A percentile compares a stretch with the other conserved stretches of the same genome.
These are phyloP conservation scores for Paspalum notatum DNA, from an alignment of 176 grass and related monocot species.

Conservation along the genomic window DNA sequence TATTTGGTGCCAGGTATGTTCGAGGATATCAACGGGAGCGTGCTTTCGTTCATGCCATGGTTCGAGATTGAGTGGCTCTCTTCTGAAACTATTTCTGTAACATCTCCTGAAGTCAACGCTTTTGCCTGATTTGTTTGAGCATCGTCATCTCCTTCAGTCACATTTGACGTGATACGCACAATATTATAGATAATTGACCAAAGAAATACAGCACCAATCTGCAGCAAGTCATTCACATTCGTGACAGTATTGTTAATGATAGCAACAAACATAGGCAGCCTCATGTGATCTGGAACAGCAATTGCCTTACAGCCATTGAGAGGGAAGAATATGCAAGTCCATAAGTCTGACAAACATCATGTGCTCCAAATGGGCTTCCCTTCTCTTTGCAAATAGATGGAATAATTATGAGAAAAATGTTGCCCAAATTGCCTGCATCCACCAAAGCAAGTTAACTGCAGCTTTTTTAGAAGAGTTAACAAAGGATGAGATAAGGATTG, in stretches of 20 bases:
- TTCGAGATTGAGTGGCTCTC: conserved; percentile 6
- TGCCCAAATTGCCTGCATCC: conserved; percentile 75
- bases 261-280: conserved; percentile 26
- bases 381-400: conserved; percentile 93
- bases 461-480: neutral
- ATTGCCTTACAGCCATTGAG: conserved; percentile 71
- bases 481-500: neutral
- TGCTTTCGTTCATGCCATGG: neutral
- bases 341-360: conserved; percentile 61
- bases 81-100: conserved; percentile 21
- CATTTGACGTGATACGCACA: conserved; percentile 52
- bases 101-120: conserved; percentile 16
- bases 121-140: conserved; percentile 17
- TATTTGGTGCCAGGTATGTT: conserved; percentile 12
- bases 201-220: conserved; percentile 83
- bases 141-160: conserved; percentile 24
- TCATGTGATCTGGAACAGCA: neutral
- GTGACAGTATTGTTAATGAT: neutral
- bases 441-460: neutral
- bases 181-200: conserved; percentile 83
- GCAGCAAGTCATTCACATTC: neutral
- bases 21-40: conserved; percentile 40
- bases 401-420: conserved; percentile 84
- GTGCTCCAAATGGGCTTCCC: conserved; percentile 76
- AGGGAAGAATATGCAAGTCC: conserved; percentile 81